Percentiles rank a stretch among this genome's conserved stretches.
These are phyloP conservation scores for Yamadazyma dendronema DNA, from an alignment of 1,139 yeast species.

Conservation along the genomic window DNA sequence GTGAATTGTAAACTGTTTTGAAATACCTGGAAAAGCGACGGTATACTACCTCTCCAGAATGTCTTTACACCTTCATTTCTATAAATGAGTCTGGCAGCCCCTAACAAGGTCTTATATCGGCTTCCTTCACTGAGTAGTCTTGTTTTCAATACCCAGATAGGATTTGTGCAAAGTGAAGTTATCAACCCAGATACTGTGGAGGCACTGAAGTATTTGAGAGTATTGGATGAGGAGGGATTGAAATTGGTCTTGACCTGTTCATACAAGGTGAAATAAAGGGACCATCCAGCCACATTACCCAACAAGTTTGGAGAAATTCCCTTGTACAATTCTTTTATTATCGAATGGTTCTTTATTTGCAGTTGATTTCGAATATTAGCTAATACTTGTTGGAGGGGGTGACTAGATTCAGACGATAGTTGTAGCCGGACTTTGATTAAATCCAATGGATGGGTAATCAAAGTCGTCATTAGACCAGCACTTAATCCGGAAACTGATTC, in stretches of 20 bases:
- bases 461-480: slow-evolving; percentile 82
- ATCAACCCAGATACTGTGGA: slow-evolving; percentile 63
- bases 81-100: slow-evolving; percentile 55
- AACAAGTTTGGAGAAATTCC: slow-evolving; percentile 79
- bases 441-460: slow-evolving; percentile 86
- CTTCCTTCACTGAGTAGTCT: slow-evolving; percentile 68
- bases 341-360: slow-evolving; percentile 4
- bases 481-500: slow-evolving; percentile 74
- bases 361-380: slow-evolving; percentile 4
- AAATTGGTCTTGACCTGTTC: slow-evolving; percentile 49
- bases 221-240: slow-evolving; percentile 14
- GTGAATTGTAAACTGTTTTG: slow-evolving; percentile 91
- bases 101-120: slow-evolving; percentile 56
- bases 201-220: slow-evolving; percentile 34
- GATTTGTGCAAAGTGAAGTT: slow-evolving; percentile 80
- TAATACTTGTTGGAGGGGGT: slow-evolving; percentile 7
- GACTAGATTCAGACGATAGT: slow-evolving; percentile 18
- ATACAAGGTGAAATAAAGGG: slow-evolving; percentile 75
- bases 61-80: slow-evolving; percentile 64
- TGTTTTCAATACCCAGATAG: slow-evolving; percentile 91
- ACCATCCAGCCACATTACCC: slow-evolving; percentile 90
- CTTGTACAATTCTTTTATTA: slow-evolving; percentile 47
- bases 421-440: slow-evolving; percentile 81
- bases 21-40: slow-evolving; percentile 77
- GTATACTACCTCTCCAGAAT: slow-evolving; percentile 81